These are phyloP conservation scores for Komagataella ulmi DNA, from an alignment of 805 yeast genomes.

Conservation along the genomic window DNA sequence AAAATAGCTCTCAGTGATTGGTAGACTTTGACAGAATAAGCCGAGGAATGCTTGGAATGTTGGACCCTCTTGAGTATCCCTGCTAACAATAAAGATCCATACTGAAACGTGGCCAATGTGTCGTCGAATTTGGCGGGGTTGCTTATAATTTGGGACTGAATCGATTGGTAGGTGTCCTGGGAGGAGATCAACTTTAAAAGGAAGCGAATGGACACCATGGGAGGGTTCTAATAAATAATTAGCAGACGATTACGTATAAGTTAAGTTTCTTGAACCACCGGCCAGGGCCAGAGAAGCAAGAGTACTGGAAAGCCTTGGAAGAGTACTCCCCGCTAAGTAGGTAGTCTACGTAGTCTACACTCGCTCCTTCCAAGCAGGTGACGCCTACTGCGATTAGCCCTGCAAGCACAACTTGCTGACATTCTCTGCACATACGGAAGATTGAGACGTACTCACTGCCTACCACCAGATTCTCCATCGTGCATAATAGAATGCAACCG, in stretches of 20 bases:
- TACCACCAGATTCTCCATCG: not conserved
- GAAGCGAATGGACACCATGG: not conserved
- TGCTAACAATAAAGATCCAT: not conserved
- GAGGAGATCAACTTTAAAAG: not conserved
- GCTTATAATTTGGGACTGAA: not conserved
- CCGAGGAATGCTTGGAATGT: not conserved
- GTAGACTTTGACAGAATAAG: not conserved
- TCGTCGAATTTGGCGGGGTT: not conserved
- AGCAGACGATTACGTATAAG: not conserved
- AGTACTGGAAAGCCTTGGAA: not conserved
- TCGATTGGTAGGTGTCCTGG: not conserved
- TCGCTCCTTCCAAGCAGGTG: not conserved
- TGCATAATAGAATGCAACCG: not conserved
- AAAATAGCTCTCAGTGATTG: not conserved
- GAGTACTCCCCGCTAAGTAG: not conserved
- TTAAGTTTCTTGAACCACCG: not conserved
- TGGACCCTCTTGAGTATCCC: not conserved
- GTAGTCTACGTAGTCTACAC: not conserved
- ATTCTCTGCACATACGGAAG: not conserved
- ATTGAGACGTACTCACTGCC: not conserved
- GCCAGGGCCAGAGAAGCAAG: not conserved
- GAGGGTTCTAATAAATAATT: not conserved
- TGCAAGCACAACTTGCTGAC: not conserved
- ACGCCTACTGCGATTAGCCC: not conserved
- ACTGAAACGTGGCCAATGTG: not conserved